These are phyloP conservation scores for Aspergillus diversus DNA, from an alignment of 495 filamentous ascomycete species.

Conservation along the genomic window DNA sequence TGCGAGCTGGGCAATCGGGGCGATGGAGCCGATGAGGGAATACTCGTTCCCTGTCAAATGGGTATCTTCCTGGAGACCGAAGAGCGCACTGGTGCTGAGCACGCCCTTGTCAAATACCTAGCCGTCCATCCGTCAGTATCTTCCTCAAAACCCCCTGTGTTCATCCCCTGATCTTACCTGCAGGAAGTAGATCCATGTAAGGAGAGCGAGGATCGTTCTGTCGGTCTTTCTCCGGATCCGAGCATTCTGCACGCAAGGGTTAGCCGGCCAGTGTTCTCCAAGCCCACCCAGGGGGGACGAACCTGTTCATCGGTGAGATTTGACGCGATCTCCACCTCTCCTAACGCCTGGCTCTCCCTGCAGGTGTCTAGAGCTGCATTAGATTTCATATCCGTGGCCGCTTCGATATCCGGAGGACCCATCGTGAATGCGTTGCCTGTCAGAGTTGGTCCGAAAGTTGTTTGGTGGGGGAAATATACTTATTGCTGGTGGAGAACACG, in stretches of 20 bases:
- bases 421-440: not conserved
- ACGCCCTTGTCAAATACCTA: constrained; percentile 60
- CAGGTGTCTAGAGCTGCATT: not conserved
- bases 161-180: constrained; percentile 40
- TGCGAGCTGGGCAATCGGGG: constrained; percentile 63
- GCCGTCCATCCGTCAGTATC: not conserved
- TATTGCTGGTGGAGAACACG: not conserved
- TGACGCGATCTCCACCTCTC: not conserved
- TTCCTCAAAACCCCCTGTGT: not conserved
- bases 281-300: not conserved
- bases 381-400: not conserved
- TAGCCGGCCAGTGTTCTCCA: not conserved
- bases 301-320: not conserved
- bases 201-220: constrained; percentile 56
- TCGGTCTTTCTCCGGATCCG: constrained; percentile 65
- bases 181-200: constrained; percentile 66
- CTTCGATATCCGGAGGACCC: not conserved
- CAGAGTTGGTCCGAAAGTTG: not conserved
- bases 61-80: constrained; percentile 58
- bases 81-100: constrained; percentile 64
- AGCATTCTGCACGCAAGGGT: not conserved
- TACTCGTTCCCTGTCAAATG: constrained; percentile 61
- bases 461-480: not conserved
- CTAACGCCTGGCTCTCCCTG: not conserved
- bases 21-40: constrained; percentile 62